Conservation (phyloP, 345 rosid genomes). For the Carallia brachiata region DNA sequence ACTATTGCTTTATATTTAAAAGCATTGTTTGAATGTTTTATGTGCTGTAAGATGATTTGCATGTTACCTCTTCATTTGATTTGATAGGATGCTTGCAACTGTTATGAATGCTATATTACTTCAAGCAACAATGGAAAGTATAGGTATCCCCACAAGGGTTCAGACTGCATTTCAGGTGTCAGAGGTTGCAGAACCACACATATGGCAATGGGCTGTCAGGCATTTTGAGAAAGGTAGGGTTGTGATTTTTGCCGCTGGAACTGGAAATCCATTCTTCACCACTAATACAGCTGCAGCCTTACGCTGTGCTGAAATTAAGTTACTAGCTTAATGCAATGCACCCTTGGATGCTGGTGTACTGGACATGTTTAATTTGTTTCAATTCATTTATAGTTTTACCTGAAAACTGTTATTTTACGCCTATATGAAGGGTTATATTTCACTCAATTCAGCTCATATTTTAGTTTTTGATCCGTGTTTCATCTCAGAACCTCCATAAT, state of each 20-base stretch:
- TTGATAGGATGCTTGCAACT: constrained; percentile 85
- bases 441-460: no score
- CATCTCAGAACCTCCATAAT: neutral
- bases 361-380: neutral
- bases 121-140: constrained; percentile 96
- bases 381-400: neutral
- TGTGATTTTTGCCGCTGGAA: constrained; percentile 97
- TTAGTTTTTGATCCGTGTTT: no score
- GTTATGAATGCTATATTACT: constrained; percentile 96
- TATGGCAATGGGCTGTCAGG: constrained; percentile 78
- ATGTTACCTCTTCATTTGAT: neutral
- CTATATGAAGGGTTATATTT: no score
- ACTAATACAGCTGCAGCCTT: constrained; percentile 96
- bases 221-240: constrained; percentile 97
- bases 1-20: neutral
- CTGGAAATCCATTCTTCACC: constrained; percentile 96
- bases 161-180: constrained; percentile 97
- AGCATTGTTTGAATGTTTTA: neutral
- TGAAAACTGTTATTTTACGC: neutral
- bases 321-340: neutral
- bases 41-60: neutral
- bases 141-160: constrained; percentile 91
- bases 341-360: neutral
- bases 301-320: constrained; percentile 95
- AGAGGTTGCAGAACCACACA: constrained; percentile 96